A percentile compares a stretch with the other conserved stretches of the same genome.
phyloP scores from a whole-genome alignment of 164 flowering plant genomes.

The Chimonanthus praecox region DNA sequence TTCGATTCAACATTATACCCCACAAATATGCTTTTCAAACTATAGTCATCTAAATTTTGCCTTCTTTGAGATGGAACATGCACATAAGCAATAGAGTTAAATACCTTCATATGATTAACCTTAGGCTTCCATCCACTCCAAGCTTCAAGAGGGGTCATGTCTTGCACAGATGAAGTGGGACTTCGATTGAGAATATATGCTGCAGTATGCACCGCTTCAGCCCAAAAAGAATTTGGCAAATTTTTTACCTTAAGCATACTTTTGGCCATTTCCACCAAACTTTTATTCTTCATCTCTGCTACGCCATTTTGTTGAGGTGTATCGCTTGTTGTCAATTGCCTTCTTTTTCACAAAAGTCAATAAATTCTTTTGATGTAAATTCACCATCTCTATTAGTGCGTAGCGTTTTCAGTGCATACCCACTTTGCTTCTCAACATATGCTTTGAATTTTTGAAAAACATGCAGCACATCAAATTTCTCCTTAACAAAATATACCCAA shows the following conservation, averaged over 20 bases:
- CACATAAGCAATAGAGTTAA: neutral
- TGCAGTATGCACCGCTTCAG: neutral
- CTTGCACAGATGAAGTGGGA: neutral
- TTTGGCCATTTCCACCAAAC: neutral
- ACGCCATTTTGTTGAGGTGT: neutral
- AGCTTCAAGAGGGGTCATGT: neutral
- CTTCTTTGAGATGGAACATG: conserved; percentile 1
- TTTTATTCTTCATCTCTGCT: neutral
- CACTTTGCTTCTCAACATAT: conserved; percentile 1
- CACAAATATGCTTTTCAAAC: conserved; percentile 1
- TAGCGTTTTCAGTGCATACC: neutral
- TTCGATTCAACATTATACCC: neutral
- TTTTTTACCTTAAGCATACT: neutral
- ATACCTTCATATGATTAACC: neutral
- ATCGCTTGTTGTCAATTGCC: neutral
- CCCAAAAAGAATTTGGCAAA: neutral
- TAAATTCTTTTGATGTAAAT: conserved; percentile 1
- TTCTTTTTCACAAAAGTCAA: neutral
- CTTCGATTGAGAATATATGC: neutral
- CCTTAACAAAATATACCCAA: neutral
- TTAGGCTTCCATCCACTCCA: neutral
- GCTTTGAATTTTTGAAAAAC: neutral
- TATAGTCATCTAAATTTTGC: neutral
- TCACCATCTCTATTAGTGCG: neutral
- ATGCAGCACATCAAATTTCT: neutral